phyloP scores from a whole-genome alignment of 202 grass and related monocot species.

The Hordeum pubiflorum region DNA sequence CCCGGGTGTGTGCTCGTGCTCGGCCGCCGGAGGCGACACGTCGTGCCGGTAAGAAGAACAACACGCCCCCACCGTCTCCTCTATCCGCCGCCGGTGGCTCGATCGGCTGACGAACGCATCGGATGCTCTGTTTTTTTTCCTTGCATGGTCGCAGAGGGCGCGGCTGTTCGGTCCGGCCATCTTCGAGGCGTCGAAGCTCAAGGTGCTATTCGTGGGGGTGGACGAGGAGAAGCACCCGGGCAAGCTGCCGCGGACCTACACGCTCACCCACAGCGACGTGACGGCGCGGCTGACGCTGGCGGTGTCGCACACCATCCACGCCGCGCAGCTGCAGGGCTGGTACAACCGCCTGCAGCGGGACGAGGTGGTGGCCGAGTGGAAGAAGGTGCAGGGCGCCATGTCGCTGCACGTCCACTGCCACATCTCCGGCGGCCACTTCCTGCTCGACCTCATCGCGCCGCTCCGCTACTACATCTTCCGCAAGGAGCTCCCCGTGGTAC shows the following conservation, averaged over 20 bases:
- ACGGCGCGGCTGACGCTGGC: conserved; percentile 82
- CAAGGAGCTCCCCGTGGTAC: conserved; percentile 90
- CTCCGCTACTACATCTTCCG: conserved; percentile 91
- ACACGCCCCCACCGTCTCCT: background rate
- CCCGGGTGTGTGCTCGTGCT: conserved; percentile 20
- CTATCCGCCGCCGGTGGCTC: background rate
- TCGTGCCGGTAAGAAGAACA: conserved; percentile 34
- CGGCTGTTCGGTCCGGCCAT: conserved; percentile 86
- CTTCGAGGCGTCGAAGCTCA: conserved; percentile 96
- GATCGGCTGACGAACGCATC: background rate
- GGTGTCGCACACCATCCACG: conserved; percentile 76
- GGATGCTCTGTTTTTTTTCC: background rate
- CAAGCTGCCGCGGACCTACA: conserved; percentile 72
- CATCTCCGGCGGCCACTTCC: conserved; percentile 89
- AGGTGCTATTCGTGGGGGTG: conserved; percentile 78
- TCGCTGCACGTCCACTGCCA: conserved; percentile 99
- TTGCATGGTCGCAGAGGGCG: conserved; percentile 33
- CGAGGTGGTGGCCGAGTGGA: conserved; percentile 95
- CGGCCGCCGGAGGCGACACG: conserved; percentile 19
- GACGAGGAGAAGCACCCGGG: conserved; percentile 54
- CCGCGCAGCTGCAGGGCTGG: conserved; percentile 90
- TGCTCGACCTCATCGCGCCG: conserved; percentile 83
- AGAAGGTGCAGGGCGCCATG: conserved; percentile 72
- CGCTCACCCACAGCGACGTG: conserved; percentile 96
- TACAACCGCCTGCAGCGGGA: conserved; percentile 90